Evolutionary conservation across 2,329 filamentous ascomycete genomes (phyloP), one percentile per base, ranked within the genome.

Genomic region (Plectosphaerella cucumerina): DNA sequence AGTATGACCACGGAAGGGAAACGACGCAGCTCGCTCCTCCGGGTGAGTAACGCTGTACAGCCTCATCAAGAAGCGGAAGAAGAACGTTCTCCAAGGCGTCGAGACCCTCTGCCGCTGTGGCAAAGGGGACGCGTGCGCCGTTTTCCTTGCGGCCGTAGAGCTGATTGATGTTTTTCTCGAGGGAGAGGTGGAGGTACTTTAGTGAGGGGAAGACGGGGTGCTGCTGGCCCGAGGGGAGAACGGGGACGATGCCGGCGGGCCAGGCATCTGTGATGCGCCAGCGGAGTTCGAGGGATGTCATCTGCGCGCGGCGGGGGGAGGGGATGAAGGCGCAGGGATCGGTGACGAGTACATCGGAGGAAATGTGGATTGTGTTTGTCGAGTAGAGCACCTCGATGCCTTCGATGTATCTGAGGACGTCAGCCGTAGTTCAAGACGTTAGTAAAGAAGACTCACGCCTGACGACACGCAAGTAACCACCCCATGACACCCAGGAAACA

Each of bases 401-500:
- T 34, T 66, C 64, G 46, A 55, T 20, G 51, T 63, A 66, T 39
- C 58, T 60, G 17, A 31, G 22, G 6, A 14, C 6, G 45, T 35
- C 17, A 39, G 34, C 20, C 4, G 18, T 11, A 12, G 23, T 3
- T 33, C 21, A 6, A 33, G 2, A 2, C 6, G 12, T 12, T 11
- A 18, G 43, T 23, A 33, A 33, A 23, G 15, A 5, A 3, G 12
- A 53, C 59, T 46, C 47, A 60, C 59, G 64, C 62, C 33, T 60
- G 57, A 42, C 58, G 60, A 39, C 64, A 65, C 6, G 56, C 49
- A 20, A 64, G 44, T 17, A 66, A 48, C 63, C 63, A 66, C 15
- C 62, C 63, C 56, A 64, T 60, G 21, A 59, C 56, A 5, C 63
- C 64, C n/a, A 65, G 52, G 34, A 56, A 55, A 51, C 56, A 59